A percentile compares a stretch with the other conserved stretches of the same genome.
These are phyloP conservation scores for Suillus lakei DNA, from an alignment of 768 basidiomycete genomes.

Conservation along the genomic window DNA sequence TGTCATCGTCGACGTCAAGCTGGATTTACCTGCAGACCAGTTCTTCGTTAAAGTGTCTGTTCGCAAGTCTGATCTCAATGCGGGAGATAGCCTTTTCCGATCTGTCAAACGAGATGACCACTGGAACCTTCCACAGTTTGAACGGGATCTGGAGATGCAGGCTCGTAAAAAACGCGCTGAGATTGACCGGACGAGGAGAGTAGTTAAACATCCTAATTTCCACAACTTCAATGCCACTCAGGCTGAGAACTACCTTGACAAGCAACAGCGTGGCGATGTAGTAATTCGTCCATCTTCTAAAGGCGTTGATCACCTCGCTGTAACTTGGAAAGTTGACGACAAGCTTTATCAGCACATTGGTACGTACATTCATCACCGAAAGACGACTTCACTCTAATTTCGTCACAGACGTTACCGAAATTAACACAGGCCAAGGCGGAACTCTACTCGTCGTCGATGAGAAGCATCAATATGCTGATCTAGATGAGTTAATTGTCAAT, in stretches of 20 bases:
- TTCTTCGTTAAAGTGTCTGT: conserved; percentile 80
- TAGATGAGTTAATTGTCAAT: conserved; percentile 96
- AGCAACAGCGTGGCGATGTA: conserved; percentile 93
- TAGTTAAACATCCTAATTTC: conserved; percentile 98
- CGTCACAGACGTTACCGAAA: conserved; percentile 74
- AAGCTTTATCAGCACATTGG: conserved; percentile 96
- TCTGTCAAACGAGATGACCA: conserved; percentile 59
- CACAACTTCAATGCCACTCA: conserved; percentile 91
- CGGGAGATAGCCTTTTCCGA: conserved; percentile 67
- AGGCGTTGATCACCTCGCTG: conserved; percentile 89
- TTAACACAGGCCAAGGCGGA: conserved; percentile 74
- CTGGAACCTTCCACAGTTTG: conserved; percentile 69
- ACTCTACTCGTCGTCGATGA: conserved; percentile 74
- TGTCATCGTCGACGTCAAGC: conserved; percentile 74
- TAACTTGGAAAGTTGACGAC: conserved; percentile 99
- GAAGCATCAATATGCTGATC: conserved; percentile 85
- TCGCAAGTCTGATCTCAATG: conserved; percentile 61
- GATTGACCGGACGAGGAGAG: conserved; percentile 75
- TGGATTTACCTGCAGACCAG: conserved; percentile 60
- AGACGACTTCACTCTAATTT: conserved; percentile 15
- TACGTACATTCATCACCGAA: conserved; percentile 39
- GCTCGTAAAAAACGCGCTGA: conserved; percentile 86
- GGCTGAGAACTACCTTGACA: conserved; percentile 88
- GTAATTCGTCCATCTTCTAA: conserved; percentile 97
- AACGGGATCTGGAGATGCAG: conserved; percentile 72